phyloP scores from a whole-genome alignment of 2,329 filamentous ascomycete species.

The Alternaria incomplexa region DNA sequence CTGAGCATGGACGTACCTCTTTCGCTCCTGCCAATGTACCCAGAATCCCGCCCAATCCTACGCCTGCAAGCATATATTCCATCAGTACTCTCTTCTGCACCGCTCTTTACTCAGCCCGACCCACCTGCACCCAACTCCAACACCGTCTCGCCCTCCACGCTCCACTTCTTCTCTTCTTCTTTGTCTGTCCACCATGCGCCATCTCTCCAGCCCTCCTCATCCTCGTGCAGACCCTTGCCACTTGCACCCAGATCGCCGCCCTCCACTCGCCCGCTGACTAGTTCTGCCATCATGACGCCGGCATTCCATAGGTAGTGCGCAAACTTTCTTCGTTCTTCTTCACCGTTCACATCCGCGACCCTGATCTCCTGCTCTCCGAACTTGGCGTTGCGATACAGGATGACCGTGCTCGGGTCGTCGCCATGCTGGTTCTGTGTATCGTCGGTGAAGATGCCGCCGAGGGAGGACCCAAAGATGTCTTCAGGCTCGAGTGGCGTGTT shows the following conservation, averaged over 20 bases:
- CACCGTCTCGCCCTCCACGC: slow-evolving; percentile 58
- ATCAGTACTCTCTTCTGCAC: slow-evolving; percentile 35
- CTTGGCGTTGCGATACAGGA: slow-evolving; percentile 62
- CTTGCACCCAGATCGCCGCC: slow-evolving; percentile 20
- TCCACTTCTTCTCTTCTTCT: slow-evolving; percentile 49
- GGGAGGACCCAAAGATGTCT: slow-evolving; percentile 65
- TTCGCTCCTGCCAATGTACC: slow-evolving; percentile 53
- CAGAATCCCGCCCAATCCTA: slow-evolving; percentile 56
- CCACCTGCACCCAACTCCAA: slow-evolving; percentile 74
- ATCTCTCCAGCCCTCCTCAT: slow-evolving; percentile 23
- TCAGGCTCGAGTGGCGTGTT: slow-evolving; percentile 55
- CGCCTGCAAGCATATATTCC: slow-evolving; percentile 37
- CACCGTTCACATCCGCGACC: slow-evolving; percentile 55
- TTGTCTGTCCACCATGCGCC: slow-evolving; percentile 42
- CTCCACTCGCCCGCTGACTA: slow-evolving; percentile 44
- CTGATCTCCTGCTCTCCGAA: slow-evolving; percentile 47
- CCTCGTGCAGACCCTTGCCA: slow-evolving; percentile 27
- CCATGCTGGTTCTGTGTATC: slow-evolving; percentile 72
- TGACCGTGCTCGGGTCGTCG: slow-evolving; percentile 60
- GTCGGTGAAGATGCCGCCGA: slow-evolving; percentile 71
- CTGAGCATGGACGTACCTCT: slow-evolving; percentile 44
- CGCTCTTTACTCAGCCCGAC: slow-evolving; percentile 35
- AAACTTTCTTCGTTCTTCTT: slow-evolving; percentile 66
- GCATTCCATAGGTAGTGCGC: slow-evolving; percentile 79
- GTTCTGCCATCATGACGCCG: slow-evolving; percentile 54